Percentiles rank a stretch among this genome's conserved stretches.
Conservation (phyloP, 129 eudicot genomes). For the Arctium minus region DNA sequence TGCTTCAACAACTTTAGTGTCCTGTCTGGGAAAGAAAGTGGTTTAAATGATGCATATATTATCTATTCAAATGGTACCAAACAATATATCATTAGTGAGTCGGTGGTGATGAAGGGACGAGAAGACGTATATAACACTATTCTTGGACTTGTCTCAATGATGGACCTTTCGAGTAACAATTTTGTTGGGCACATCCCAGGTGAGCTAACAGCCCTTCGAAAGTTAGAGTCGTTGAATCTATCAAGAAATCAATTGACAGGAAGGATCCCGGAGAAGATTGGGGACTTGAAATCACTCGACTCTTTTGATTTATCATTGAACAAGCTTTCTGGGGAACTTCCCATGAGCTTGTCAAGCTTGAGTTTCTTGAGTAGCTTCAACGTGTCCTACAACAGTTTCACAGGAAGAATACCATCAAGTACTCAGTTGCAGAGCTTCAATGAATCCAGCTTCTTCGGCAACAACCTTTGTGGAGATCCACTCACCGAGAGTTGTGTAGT, state of each 20-base stretch:
- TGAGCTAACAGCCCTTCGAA: neutral
- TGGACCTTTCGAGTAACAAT: conserved; percentile 34
- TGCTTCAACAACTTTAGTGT: conserved; percentile 21
- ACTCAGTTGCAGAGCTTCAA: conserved; percentile 19
- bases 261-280: conserved; percentile 34
- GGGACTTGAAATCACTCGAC: conserved; percentile 25
- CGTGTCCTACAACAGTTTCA: neutral
- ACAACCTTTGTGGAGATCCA: conserved; percentile 23
- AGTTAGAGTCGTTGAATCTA: conserved; percentile 18
- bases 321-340: conserved; percentile 31
- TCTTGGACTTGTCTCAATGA: neutral
- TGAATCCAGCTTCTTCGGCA: conserved; percentile 16
- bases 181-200: conserved; percentile 23
- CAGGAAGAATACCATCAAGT: conserved; percentile 24
- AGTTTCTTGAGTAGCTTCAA: conserved; percentile 17
- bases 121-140: neutral
- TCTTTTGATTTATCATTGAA: conserved; percentile 32
- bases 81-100: neutral
- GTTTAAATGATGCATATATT: no score
- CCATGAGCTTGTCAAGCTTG: conserved; percentile 24
- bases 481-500: neutral
- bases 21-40: neutral
- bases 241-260: conserved; percentile 34
- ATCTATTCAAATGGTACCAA: neutral
- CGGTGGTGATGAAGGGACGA: conserved; percentile 23